These are phyloP conservation scores for Bruguiera hainesii DNA, from an alignment of 441 rosid genomes.

Conservation along the genomic window DNA sequence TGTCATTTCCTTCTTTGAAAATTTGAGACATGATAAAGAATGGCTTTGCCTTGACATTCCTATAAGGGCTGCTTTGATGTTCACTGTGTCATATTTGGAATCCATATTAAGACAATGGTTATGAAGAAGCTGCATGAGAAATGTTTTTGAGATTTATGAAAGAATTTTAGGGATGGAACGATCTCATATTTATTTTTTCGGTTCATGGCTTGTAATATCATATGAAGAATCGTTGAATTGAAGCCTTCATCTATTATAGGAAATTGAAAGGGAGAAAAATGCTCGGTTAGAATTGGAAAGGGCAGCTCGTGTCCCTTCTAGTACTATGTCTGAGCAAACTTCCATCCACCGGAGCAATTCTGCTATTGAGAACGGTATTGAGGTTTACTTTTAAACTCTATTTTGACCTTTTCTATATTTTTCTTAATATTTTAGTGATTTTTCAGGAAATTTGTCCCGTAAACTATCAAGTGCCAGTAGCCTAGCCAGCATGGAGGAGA, in stretches of 20 bases:
- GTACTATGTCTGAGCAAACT: conserved; percentile 53
- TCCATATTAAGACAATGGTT: not conserved
- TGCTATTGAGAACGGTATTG: conserved; percentile 65
- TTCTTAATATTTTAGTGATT: conserved; percentile 17
- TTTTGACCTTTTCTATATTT: conserved; percentile 7
- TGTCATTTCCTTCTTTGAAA: no score
- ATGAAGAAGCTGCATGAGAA: not conserved
- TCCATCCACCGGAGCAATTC: conserved; percentile 56
- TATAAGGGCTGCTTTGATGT: conserved; percentile 8
- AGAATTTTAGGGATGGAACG: not conserved
- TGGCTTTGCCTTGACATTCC: not conserved
- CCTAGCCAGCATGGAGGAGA: conserved; percentile 94
- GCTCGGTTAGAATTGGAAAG: conserved; percentile 82
- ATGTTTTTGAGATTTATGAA: not conserved
- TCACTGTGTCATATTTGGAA: not conserved
- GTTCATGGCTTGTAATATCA: conserved; percentile 2
- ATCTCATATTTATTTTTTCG: conserved; percentile 2
- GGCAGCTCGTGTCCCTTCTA: conserved; percentile 45
- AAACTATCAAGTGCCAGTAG: conserved; percentile 83
- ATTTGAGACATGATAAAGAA: conserved; percentile 1
- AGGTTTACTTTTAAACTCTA: conserved; percentile 16
- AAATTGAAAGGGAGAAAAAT: conserved; percentile 82
- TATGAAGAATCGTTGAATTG: conserved; percentile 14
- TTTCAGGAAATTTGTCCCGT: conserved; percentile 64
- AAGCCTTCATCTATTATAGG: conserved; percentile 45